Base-by-base conservation (phyloP, 441 rosid species). In the Brassica hybrid region DNA sequence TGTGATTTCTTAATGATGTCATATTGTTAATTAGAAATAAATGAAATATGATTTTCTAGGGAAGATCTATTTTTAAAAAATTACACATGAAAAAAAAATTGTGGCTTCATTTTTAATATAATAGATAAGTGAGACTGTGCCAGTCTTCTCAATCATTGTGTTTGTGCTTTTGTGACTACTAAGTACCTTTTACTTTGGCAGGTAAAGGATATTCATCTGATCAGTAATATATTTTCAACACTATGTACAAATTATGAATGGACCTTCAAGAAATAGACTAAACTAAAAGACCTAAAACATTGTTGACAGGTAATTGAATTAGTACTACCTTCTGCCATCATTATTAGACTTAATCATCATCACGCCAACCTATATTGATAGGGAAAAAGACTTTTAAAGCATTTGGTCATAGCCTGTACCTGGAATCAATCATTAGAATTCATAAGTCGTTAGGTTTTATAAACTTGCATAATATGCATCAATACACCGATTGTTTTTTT, bases 141-240 rank as follows among this genome's bases (percentile, higher is more conserved):
- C 65, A 50, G 70, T 78, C 81, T 78, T 67, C 74, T 78, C 74
- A 67, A 67, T 7, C 74, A 78, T 78, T 61, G 59, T 72, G 65
- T 67, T 78, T 78, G 65, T 78, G 78, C 81, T 73, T 73, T 34
- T 67, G 77, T 78, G 73, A 78, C 81, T 72, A 72, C 81, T 38
- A 48, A 57, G 69, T 14, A 62, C 63, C 57, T 77, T 78, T 78
- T 34, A 58, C 72, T 72, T 78, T 72, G 45, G 30, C 73, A 67
- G 68, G 73, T 72, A 60, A 50, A 27, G 13, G 8, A 66, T 65
- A 52, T 59, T 43, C 34, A 19, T 19, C 45, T 57, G 19, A 19
- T 57, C 61, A 57, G 61, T 57, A 57, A 57, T 54, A 54, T 17
- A 57, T 57, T 56, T 56, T 56, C 25, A 19, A 12, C 61, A 18